Conservation (phyloP, 257 asterid genomes). For the Ligustrum vulgare region DNA sequence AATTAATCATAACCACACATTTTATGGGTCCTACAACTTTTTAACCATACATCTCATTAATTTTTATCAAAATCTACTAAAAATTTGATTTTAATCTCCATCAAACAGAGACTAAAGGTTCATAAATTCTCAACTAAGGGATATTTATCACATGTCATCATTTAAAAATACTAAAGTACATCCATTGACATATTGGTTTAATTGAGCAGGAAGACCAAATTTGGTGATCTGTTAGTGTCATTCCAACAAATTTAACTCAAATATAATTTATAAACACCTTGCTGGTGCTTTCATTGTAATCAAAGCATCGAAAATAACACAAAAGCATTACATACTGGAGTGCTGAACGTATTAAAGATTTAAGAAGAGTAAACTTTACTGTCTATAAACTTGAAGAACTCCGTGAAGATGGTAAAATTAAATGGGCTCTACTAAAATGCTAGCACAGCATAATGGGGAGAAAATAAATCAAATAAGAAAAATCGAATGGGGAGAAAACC, state of each 20-base stretch:
- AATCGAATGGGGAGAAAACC: too few species aligned
- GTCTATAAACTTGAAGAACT: conserved; percentile 11
- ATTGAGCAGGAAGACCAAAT: not conserved
- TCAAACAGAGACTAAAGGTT: not conserved
- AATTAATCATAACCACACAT: too few species aligned
- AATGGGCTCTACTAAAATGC: not conserved
- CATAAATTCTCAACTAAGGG: not conserved
- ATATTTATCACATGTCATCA: not conserved
- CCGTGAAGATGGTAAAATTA: not conserved
- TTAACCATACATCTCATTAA: too few species aligned
- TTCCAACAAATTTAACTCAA: too few species aligned
- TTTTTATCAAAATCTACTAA: too few species aligned
- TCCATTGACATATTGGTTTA: not conserved
- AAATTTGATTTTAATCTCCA: too few species aligned
- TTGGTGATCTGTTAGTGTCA: not conserved
- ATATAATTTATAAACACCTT: not conserved
- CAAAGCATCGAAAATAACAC: not conserved
- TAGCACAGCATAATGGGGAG: conserved; percentile 8
- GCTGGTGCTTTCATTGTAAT: conserved; percentile 16
- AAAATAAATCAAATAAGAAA: too few species aligned
- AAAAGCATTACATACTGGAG: not conserved
- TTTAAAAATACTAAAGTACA: not conserved
- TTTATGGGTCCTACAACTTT: too few species aligned
- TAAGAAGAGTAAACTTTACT: not conserved
- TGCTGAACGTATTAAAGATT: not conserved